Percentiles rank a stretch among this genome's conserved stretches.
These are phyloP conservation scores for Vanderwaltozyma verrucispora DNA, from an alignment of 805 yeast species.

Conservation along the genomic window DNA sequence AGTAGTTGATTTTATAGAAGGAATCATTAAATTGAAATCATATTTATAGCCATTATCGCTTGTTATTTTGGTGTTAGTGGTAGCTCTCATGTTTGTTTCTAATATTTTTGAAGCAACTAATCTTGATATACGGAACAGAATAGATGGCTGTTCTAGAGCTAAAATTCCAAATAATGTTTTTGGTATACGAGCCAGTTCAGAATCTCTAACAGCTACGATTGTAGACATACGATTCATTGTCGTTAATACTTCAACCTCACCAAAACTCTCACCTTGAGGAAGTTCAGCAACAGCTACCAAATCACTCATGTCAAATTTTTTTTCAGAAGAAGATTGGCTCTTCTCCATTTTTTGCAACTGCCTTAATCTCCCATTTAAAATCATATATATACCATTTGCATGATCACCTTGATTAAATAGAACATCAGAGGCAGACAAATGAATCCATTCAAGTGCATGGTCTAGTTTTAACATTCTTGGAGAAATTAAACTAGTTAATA, in stretches of 20 bases:
- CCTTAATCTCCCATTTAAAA: constrained; percentile 78
- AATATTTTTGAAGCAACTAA: constrained; percentile 59
- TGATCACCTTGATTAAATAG: constrained; percentile 73
- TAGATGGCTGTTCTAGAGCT: constrained; percentile 75
- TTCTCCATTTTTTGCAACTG: constrained; percentile 32
- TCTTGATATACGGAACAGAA: constrained; percentile 82
- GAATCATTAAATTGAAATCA: constrained; percentile 26
- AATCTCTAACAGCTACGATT: constrained; percentile 79
- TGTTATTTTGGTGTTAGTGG: constrained; percentile 8
- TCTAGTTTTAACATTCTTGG: constrained; percentile 64
- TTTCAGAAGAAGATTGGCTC: constrained; percentile 15
- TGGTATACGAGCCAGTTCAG: constrained; percentile 90
- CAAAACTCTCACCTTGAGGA: constrained; percentile 91
- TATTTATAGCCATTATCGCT: constrained; percentile 13
- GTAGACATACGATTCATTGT: constrained; percentile 60
- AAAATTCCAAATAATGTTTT: constrained; percentile 78
- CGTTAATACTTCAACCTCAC: constrained; percentile 89
- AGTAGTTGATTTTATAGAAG: constrained; percentile 16
- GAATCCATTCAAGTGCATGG: constrained; percentile 93
- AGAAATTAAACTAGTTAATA: constrained; percentile 57
- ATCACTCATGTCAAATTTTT: background rate
- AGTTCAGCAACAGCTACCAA: constrained; percentile 51
- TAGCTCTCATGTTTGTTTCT: background rate
- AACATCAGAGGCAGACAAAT: constrained; percentile 73
- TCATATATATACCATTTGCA: constrained; percentile 86